These are phyloP conservation scores for Verbascum thapsus DNA, from an alignment of 257 asterid species.

Conservation along the genomic window DNA sequence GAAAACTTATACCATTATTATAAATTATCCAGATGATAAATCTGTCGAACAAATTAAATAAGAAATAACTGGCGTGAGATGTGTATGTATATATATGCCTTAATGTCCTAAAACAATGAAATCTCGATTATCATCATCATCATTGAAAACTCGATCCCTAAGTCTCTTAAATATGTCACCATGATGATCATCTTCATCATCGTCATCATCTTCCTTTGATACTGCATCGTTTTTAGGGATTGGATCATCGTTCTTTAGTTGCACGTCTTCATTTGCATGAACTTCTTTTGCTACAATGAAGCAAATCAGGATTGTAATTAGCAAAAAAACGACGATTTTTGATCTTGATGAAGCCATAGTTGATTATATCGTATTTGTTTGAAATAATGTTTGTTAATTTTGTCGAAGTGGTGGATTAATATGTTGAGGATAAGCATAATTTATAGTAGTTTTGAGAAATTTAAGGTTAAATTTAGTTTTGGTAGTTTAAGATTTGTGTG, in stretches of 20 bases:
- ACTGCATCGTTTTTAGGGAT: not conserved
- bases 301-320: conserved; percentile 28
- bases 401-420: not conserved
- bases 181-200: conserved; percentile 18
- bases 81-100: not conserved
- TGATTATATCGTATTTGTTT: not conserved
- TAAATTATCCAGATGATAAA: not conserved
- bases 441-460: conserved; percentile 15
- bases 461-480: conserved; percentile 23
- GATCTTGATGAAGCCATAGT: conserved; percentile 31
- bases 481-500: conserved; percentile 11
- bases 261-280: not conserved
- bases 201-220: not conserved
- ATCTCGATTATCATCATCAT: conserved; percentile 17
- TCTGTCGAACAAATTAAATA: too few species aligned
- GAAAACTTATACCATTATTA: not conserved
- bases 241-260: conserved; percentile 6
- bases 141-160: conserved; percentile 10
- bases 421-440: not conserved
- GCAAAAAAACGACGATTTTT: not conserved
- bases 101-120: conserved; percentile 33
- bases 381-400: not conserved
- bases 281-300: conserved; percentile 26
- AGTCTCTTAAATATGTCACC: not conserved
- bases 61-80: too few species aligned